Evolutionary conservation across 495 filamentous ascomycete genomes (phyloP).

Genomic region (Letharia columbiana): DNA sequence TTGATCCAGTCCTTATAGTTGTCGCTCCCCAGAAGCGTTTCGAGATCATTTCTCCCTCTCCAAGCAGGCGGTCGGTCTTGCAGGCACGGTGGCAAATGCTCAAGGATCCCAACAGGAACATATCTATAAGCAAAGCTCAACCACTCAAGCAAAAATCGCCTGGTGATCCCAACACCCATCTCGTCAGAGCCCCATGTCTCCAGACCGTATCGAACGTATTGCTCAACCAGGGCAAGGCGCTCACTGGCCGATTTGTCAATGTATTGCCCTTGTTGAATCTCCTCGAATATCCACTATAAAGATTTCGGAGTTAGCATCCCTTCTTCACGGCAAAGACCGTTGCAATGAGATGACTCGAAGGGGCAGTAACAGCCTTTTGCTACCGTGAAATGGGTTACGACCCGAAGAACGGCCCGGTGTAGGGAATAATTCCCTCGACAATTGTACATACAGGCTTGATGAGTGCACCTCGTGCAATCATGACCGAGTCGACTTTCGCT

Average conservation of each 20-base stretch:
- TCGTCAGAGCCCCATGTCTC: conserved; percentile 94
- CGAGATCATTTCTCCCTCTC: conserved; percentile 76
- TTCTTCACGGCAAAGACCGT: background rate
- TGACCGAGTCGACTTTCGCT: conserved; percentile 73
- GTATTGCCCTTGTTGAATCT: conserved; percentile 85
- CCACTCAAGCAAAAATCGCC: conserved; percentile 90
- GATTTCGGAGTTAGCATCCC: conserved; percentile 47
- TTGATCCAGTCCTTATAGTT: conserved; percentile 98
- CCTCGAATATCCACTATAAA: conserved; percentile 95
- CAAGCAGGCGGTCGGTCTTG: conserved; percentile 82
- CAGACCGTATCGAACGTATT: conserved; percentile 81
- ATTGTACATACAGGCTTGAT: background rate
- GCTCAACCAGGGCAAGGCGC: conserved; percentile 74
- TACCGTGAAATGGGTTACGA: background rate
- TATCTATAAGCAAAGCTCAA: conserved; percentile 87
- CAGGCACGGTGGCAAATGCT: conserved; percentile 74
- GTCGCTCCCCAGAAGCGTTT: conserved; percentile 78
- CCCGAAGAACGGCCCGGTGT: background rate
- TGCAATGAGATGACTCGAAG: background rate
- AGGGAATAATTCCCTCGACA: background rate
- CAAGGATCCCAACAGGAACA: conserved; percentile 79
- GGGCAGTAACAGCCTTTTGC: background rate
- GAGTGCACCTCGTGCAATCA: conserved; percentile 67
- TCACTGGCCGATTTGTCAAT: conserved; percentile 88
- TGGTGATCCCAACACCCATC: conserved; percentile 77